Evolutionary conservation across 176 grass and related monocot genomes (phyloP), one percentile per base, ranked within the genome.

Genomic region (Puya raimondii): DNA sequence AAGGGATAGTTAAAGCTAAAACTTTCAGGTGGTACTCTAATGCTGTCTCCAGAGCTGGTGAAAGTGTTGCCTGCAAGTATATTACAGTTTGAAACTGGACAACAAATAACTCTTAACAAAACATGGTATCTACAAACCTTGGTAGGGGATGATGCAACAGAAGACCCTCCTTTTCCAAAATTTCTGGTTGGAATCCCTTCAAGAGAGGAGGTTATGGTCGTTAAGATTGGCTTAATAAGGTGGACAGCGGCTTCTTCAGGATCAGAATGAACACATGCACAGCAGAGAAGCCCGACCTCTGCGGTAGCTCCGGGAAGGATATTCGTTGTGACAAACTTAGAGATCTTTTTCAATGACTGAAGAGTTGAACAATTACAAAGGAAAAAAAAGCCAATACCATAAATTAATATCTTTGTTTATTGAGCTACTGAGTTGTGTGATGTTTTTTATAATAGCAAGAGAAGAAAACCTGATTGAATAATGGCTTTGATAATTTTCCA

Each of bases 201-300:
- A 48, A 97, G 85, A 50, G 84, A 81, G 29, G 93, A 87, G 18
- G 82, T 79, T 79, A 97, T 90, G 53, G 72, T 85, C 56, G 56
- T 79, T 83, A 97, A 90, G 63, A 97, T 80, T 23, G 86, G 89
- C 67, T 90, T 92, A 78, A 92, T 67, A 83, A 97, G 81, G 70
- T 89, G 80, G 49, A 83, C 51, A 42, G 81, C 81, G 74, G 89
- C 81, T 79, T 79, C 89, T 74, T 90, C 86, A 47, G 93, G 84
- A 85, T 81, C 76, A 63, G 93, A 89, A 75, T 85, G 86, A 72
- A 92, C 74, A 21, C 89, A 97, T 66, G 93, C 89, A 89, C 86
- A 97, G 78, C 89, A 92, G 73, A 97, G 82, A 84, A 97, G 84
- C 53, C 93, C 89, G 85, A 97, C 79, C 77, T 97, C 93, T 72